Percentiles rank a stretch among this genome's conserved stretches.
phyloP scores from a whole-genome alignment of 73 alveolate genomes.

The Paraurostyla sp. region DNA sequence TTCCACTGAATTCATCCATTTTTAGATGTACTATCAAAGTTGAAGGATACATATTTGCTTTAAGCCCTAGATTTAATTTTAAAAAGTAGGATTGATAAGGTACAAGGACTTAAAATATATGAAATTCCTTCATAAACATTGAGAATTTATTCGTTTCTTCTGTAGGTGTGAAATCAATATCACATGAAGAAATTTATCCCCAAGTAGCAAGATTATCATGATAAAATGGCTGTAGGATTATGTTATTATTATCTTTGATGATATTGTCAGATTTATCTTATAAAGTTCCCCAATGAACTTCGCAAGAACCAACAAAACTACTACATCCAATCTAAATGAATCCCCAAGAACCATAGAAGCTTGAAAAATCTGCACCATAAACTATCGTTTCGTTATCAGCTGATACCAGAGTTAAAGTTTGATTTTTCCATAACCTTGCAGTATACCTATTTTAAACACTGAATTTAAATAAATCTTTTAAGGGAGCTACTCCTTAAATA shows the following conservation, averaged over 20 bases:
- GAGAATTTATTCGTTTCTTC: neutral
- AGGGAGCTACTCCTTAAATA: neutral
- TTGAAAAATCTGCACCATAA: neutral
- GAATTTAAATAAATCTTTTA: neutral
- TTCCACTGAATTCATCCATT: slow-evolving; percentile 59
- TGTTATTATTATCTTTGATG: neutral
- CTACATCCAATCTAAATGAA: slow-evolving; percentile 28
- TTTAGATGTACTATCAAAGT: slow-evolving; percentile 23
- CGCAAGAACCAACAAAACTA: slow-evolving; percentile 10
- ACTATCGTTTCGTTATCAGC: neutral
- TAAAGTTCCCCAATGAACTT: slow-evolving; percentile 18
- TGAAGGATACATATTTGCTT: neutral
- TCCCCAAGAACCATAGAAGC: slow-evolving; percentile 12
- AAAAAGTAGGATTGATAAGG: neutral
- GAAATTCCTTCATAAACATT: slow-evolving; percentile 33
- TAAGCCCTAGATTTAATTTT: neutral
- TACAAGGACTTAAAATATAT: neutral
- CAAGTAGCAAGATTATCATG: neutral
- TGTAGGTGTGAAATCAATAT: neutral
- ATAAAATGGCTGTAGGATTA: neutral
- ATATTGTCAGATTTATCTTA: neutral
- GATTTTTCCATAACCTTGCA: neutral
- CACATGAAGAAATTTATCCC: neutral
- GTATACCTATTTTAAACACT: slow-evolving; percentile 3
- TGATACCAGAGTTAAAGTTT: neutral